Percentiles rank a stretch among this genome's conserved stretches.
These are phyloP conservation scores for Pestalotiopsis sp. DNA, from an alignment of 2,329 filamentous ascomycete genomes.

Conservation along the genomic window DNA sequence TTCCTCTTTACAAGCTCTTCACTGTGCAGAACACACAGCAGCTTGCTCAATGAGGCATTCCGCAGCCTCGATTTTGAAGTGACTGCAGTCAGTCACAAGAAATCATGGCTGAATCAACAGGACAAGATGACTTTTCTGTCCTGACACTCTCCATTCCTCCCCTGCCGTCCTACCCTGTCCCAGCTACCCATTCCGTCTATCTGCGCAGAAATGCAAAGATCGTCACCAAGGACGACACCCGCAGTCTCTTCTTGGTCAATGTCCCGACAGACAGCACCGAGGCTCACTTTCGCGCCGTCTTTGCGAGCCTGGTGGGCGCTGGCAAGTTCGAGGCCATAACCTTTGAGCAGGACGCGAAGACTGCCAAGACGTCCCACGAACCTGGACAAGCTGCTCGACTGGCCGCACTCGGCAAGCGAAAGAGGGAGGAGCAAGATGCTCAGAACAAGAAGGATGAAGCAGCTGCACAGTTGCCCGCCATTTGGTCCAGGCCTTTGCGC, in stretches of 20 bases:
- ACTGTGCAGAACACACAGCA: background rate
- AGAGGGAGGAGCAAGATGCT: constrained; percentile 39
- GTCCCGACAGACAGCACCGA: constrained; percentile 84
- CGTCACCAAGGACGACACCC: constrained; percentile 71
- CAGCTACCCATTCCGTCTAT: constrained; percentile 81
- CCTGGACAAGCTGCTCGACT: constrained; percentile 46
- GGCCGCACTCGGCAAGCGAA: constrained; percentile 53
- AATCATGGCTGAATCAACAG: constrained; percentile 38
- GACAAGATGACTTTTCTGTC: constrained; percentile 66
- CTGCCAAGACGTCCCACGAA: constrained; percentile 40
- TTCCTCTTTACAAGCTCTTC: background rate
- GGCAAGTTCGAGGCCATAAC: constrained; percentile 77
- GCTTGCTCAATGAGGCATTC: constrained; percentile 8
- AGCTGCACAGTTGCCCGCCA: constrained; percentile 65
- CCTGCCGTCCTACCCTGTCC: constrained; percentile 61
- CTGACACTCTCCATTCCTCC: constrained; percentile 70
- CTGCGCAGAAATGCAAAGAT: constrained; percentile 80
- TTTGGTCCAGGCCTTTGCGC: constrained; percentile 74
- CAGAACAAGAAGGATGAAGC: constrained; percentile 57
- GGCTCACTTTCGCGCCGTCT: constrained; percentile 74
- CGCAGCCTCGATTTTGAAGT: background rate
- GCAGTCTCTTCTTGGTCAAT: constrained; percentile 90
- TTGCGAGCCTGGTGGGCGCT: constrained; percentile 73
- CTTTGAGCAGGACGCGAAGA: constrained; percentile 68
- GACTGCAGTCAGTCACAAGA: background rate